Conservation (phyloP, 768 basidiomycete genomes). For the Cystoderma amianthinum region DNA sequence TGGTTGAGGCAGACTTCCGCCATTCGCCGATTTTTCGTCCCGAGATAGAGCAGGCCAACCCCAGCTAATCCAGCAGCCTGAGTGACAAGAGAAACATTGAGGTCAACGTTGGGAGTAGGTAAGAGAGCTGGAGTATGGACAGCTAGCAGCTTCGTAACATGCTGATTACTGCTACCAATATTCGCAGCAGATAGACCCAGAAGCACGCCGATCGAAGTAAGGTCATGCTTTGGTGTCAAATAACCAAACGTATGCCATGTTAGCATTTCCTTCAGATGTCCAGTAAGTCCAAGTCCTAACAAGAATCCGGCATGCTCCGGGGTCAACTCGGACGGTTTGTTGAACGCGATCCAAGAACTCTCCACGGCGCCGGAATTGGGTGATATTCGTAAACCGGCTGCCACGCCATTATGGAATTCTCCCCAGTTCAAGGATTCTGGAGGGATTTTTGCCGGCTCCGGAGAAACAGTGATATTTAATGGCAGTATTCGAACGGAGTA, state of each 20-base stretch:
- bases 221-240: slow-evolving; percentile 92
- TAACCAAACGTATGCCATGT: slow-evolving; percentile 96
- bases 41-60: slow-evolving; percentile 85
- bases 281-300: slow-evolving; percentile 85
- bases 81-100: slow-evolving; percentile 85
- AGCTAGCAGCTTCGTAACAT: slow-evolving; percentile 86
- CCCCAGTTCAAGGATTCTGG: slow-evolving; percentile 80
- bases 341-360: slow-evolving; percentile 94
- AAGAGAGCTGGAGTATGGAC: slow-evolving; percentile 92
- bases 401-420: slow-evolving; percentile 97
- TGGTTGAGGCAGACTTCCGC: slow-evolving; percentile 88
- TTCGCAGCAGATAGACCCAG: slow-evolving; percentile 92
- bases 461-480: slow-evolving; percentile 52
- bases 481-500: slow-evolving; percentile 71
- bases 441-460: slow-evolving; percentile 68
- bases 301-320: slow-evolving; percentile 97
- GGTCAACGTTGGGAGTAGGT: slow-evolving; percentile 78
- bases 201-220: slow-evolving; percentile 89
- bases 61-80: slow-evolving; percentile 87
- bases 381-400: slow-evolving; percentile 80
- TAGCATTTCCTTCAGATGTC: slow-evolving; percentile 83
- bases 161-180: slow-evolving; percentile 75
- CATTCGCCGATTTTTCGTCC: slow-evolving; percentile 83
- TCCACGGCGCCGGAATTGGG: slow-evolving; percentile 72
- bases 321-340: slow-evolving; percentile 85